Base-by-base conservation (phyloP, 805 yeast genomes). In the Pichia gijzeniarum region DNA sequence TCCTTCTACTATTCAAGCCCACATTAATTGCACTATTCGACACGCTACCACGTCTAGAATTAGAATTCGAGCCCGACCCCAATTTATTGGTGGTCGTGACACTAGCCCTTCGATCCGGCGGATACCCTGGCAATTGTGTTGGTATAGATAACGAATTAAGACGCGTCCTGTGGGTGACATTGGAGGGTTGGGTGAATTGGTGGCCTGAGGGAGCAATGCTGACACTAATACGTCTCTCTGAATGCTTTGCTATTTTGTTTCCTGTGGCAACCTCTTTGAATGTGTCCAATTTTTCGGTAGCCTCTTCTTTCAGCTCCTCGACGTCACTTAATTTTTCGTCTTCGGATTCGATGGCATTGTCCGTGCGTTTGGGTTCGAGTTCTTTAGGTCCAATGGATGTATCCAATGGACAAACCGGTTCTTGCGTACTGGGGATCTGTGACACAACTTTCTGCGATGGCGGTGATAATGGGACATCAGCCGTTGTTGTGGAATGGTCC, bases 111-210 rank as follows among this genome's bases (percentile, higher is more conserved):
- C 38, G 21, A 35, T 39, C 35, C 14, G n/a, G 33, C 10, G 28
- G 18, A n/a, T 34, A 20, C 17, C 27, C 47, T 4, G 43, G 21
- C 9, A 48, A 17, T 19, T 32, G 47, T n/a, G 52, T 46, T 25
- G 52, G 49, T 2, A 45, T 47, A 12, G 50, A 32, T 40, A 49
- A 46, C 14, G 53, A 49, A 35, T 44, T 49, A 6, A 49, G 36
- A 14, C 53, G 40, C 10, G 44, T 25, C 8, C 38, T 38, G 14
- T 31, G 41, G 2, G 34, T 28, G 8, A 25, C 28, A 5, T 5
- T 14, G 16, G 25, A 6, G 8, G 47, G 47, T 19, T 34, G 40
- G 2, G 32, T 28, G 17, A 44, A 44, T 22, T 20, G 27, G 4
- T 38, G 42, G 2, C 31, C 27, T 17, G 41, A 30, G 5, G n/a